These are phyloP conservation scores for Diphasiastrum complanatum DNA, from an alignment of 83 land plant genomes.

Conservation along the genomic window DNA sequence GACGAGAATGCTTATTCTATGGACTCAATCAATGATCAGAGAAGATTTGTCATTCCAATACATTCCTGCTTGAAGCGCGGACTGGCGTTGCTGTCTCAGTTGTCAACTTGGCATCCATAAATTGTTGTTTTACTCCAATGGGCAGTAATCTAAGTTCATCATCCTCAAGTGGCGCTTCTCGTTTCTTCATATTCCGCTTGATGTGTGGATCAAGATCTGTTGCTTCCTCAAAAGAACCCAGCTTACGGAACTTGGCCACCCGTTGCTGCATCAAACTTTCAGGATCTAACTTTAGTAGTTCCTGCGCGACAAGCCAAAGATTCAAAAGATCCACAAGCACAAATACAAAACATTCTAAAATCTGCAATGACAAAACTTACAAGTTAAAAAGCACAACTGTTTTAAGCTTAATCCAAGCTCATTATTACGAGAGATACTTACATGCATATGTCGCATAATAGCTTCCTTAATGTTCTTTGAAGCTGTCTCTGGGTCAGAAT, in stretches of 20 bases:
- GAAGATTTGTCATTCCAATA: no score
- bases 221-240: constrained; percentile 60
- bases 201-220: constrained; percentile 37
- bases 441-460: constrained; percentile 54
- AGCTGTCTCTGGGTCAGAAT: constrained; percentile 56
- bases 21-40: no score
- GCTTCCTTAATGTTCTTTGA: constrained; percentile 56
- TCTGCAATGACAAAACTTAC: not conserved
- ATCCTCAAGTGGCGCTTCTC: constrained; percentile 33
- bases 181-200: constrained; percentile 70
- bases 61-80: not conserved
- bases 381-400: not conserved
- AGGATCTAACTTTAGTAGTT: constrained; percentile 49
- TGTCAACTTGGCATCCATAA: not conserved
- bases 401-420: not conserved
- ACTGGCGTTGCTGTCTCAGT: not conserved
- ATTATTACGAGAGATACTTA: constrained; percentile 22
- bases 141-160: constrained; percentile 16
- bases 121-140: not conserved
- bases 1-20: no score
- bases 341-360: constrained; percentile 2
- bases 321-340: not conserved
- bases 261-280: constrained; percentile 43
- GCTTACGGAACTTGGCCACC: constrained; percentile 47
- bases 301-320: constrained; percentile 30